Conservation (phyloP, 202 grass and related monocot genomes). For the Elaeis oleifera region DNA sequence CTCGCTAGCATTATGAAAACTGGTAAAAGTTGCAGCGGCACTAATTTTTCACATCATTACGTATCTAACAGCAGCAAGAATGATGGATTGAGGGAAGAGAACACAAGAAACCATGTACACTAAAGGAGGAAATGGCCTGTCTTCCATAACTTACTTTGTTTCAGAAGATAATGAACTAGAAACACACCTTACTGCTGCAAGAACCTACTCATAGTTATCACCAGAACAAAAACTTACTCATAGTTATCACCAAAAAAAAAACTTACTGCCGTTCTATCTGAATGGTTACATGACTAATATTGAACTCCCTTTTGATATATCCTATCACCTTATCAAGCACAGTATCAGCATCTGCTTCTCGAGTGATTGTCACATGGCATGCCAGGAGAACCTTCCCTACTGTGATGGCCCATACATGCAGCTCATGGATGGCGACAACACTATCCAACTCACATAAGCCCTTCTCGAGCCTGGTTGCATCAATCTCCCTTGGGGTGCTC, state of each 20-base stretch:
- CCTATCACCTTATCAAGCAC: slow-evolving; percentile 9
- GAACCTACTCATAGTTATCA: too few species aligned
- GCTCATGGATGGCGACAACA: slow-evolving; percentile 15
- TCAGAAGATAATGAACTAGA: too few species aligned
- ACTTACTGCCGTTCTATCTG: slow-evolving; percentile 10
- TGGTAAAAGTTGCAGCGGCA: too few species aligned
- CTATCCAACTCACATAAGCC: slow-evolving; percentile 7
- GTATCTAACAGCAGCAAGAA: too few species aligned
- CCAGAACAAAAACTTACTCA: too few species aligned
- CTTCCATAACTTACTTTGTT: too few species aligned
- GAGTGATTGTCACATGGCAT: slow-evolving; percentile 17
- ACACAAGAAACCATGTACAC: too few species aligned
- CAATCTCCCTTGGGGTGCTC: slow-evolving; percentile 12
- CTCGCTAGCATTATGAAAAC: too few species aligned
- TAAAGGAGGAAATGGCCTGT: too few species aligned
- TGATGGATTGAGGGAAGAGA: too few species aligned
- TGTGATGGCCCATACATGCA: slow-evolving; percentile 15
- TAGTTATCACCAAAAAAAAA: not conserved
- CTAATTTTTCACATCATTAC: too few species aligned
- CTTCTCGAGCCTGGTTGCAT: slow-evolving; percentile 9
- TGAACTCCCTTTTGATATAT: slow-evolving; percentile 14
- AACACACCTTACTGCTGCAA: too few species aligned
- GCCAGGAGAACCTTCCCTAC: slow-evolving; percentile 12
- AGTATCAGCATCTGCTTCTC: not conserved
- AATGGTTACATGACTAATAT: slow-evolving; percentile 18